Conservation (phyloP, 1,139 yeast genomes). For the Blastobotrys persicus region DNA sequence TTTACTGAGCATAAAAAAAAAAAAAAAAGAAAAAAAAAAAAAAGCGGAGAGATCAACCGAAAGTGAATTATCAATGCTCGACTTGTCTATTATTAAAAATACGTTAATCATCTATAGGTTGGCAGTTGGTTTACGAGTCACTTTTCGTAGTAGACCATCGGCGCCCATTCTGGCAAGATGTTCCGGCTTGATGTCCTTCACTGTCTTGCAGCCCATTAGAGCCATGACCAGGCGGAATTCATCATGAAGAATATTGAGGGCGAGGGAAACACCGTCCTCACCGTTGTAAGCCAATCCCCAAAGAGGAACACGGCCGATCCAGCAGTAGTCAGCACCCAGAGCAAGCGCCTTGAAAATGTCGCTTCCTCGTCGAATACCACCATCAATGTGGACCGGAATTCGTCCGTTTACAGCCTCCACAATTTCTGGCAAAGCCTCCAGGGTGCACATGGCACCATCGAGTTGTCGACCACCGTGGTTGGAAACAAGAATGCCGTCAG, state of each 20-base stretch:
- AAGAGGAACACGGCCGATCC: slow-evolving; percentile 10
- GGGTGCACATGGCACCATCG: slow-evolving; percentile 56
- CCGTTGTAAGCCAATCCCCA: slow-evolving; percentile 13
- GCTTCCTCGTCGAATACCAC: slow-evolving; percentile 62
- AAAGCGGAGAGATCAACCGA: too few species aligned
- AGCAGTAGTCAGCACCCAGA: slow-evolving; percentile 18
- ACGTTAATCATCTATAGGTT: slow-evolving; percentile 5
- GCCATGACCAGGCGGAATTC: slow-evolving; percentile 13
- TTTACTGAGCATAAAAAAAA: too few species aligned
- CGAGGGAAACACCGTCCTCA: slow-evolving; percentile 11
- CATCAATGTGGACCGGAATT: slow-evolving; percentile 58
- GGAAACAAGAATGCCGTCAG: slow-evolving; percentile 57
- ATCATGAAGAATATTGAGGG: slow-evolving; percentile 11
- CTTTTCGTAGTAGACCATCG: slow-evolving; percentile 13
- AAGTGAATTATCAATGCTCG: too few species aligned
- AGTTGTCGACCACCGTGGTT: slow-evolving; percentile 69
- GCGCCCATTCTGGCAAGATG: slow-evolving; percentile 12
- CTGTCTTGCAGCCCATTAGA: slow-evolving; percentile 12
- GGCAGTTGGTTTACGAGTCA: slow-evolving; percentile 2
- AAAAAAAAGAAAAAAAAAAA: too few species aligned
- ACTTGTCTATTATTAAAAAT: neutral
- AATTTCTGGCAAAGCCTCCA: slow-evolving; percentile 58
- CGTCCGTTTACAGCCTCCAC: slow-evolving; percentile 46
- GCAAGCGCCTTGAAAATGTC: slow-evolving; percentile 61
- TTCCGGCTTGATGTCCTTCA: slow-evolving; percentile 13